Evolutionary conservation across 306 rosid species (phyloP).

Genomic region (Cicer judaicum): DNA sequence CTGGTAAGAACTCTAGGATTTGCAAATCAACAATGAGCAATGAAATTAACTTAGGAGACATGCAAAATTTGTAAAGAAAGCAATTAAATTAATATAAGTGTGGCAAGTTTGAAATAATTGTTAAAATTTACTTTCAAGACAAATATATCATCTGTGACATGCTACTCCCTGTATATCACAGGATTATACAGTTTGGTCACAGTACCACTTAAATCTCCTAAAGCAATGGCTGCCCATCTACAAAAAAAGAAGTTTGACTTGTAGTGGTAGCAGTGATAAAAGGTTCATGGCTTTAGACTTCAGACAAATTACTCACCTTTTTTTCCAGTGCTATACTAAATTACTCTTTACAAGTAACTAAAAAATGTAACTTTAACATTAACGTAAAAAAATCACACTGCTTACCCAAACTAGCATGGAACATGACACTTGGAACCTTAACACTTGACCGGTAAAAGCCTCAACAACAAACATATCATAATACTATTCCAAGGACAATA

Average conservation of each 20-base stretch:
- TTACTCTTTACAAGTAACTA: background rate
- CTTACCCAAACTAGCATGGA: background rate
- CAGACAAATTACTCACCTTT: background rate
- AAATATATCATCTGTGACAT: background rate
- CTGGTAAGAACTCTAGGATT: too few species aligned
- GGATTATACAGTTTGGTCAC: background rate
- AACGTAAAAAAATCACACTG: background rate
- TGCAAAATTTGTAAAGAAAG: background rate
- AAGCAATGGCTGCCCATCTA: background rate
- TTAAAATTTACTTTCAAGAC: background rate
- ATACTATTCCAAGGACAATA: slow-evolving; percentile 5
- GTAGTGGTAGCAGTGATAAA: background rate
- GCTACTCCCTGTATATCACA: background rate
- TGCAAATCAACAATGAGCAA: background rate
- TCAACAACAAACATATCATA: slow-evolving; percentile 22
- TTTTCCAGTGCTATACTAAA: background rate
- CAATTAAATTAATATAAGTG: background rate
- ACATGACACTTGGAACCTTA: background rate
- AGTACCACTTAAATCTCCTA: background rate
- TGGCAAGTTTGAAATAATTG: background rate
- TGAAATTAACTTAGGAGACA: background rate
- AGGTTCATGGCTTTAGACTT: background rate
- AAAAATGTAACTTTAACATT: background rate
- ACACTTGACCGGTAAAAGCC: slow-evolving; percentile 5
- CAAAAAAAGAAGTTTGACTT: background rate